These are phyloP conservation scores for Ensete glaucum DNA, from an alignment of 176 grass and related monocot genomes.

Conservation along the genomic window DNA sequence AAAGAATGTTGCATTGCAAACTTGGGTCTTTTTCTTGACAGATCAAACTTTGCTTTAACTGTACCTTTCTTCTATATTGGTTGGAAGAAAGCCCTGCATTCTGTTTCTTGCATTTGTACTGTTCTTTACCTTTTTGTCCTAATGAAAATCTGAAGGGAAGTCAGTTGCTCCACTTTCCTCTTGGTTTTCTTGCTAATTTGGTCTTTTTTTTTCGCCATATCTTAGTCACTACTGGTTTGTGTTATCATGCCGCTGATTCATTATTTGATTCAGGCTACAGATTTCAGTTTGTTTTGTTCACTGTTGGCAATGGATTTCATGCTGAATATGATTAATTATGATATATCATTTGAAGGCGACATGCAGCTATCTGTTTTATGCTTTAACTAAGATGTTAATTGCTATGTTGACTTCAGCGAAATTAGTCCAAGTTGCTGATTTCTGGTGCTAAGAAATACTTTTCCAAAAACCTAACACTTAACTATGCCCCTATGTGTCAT, in stretches of 20 bases:
- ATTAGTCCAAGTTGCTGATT: background rate
- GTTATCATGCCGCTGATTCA: background rate
- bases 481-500: too few relatives aligned
- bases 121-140: background rate
- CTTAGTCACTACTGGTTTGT: background rate
- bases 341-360: background rate
- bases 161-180: background rate
- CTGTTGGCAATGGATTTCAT: background rate
- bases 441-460: background rate
- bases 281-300: background rate
- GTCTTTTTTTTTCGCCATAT: background rate
- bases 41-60: conserved; percentile 9
- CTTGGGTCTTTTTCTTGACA: background rate
- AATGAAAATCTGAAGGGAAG: too few relatives aligned
- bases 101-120: background rate
- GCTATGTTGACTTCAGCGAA: background rate
- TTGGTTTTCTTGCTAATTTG: background rate
- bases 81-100: background rate
- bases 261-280: background rate
- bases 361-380: background rate
- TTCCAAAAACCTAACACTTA: too few relatives aligned
- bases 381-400: background rate
- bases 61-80: background rate
- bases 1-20: background rate
- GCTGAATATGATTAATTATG: background rate